A percentile compares a stretch with the other conserved stretches of the same genome.
These are phyloP conservation scores for Yamadazyma aaseri DNA, from an alignment of 1,139 yeast genomes.

Conservation along the genomic window DNA sequence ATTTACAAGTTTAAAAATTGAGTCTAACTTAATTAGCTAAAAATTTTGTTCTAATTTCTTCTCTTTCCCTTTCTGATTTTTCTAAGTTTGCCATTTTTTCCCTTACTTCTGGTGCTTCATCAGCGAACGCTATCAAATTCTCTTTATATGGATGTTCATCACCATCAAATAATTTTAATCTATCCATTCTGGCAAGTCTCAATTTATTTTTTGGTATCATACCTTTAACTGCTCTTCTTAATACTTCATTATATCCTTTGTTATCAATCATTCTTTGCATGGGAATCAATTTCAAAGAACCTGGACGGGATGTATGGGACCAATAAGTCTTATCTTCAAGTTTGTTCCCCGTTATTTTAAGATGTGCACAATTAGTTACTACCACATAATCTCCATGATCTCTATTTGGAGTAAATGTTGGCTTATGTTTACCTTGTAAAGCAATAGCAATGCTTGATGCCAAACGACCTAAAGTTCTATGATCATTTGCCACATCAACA, in stretches of 20 bases:
- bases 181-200: slow-evolving; percentile 73
- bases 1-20: slow-evolving; percentile 11
- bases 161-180: slow-evolving; percentile 86
- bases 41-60: slow-evolving; percentile 36
- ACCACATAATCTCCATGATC: slow-evolving; percentile 98
- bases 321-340: slow-evolving; percentile 82
- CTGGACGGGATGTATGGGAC: slow-evolving; percentile 90
- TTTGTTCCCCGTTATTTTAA: slow-evolving; percentile 83
- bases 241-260: slow-evolving; percentile 81
- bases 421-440: slow-evolving; percentile 95
- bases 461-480: slow-evolving; percentile 85
- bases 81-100: slow-evolving; percentile 40
- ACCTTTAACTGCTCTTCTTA: slow-evolving; percentile 85
- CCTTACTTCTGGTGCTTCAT: slow-evolving; percentile 60
- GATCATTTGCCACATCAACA: slow-evolving; percentile 82
- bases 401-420: slow-evolving; percentile 67
- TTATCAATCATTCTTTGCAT: slow-evolving; percentile 76
- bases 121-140: slow-evolving; percentile 84
- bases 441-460: slow-evolving; percentile 87
- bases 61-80: slow-evolving; percentile 32
- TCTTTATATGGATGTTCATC: slow-evolving; percentile 82
- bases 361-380: slow-evolving; percentile 83
- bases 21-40: slow-evolving; percentile 21
- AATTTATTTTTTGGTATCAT: slow-evolving; percentile 93
- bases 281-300: slow-evolving; percentile 78